Conservation (phyloP, 192 early-diverging fungal genomes). For the Backusella liffmaniae region DNA sequence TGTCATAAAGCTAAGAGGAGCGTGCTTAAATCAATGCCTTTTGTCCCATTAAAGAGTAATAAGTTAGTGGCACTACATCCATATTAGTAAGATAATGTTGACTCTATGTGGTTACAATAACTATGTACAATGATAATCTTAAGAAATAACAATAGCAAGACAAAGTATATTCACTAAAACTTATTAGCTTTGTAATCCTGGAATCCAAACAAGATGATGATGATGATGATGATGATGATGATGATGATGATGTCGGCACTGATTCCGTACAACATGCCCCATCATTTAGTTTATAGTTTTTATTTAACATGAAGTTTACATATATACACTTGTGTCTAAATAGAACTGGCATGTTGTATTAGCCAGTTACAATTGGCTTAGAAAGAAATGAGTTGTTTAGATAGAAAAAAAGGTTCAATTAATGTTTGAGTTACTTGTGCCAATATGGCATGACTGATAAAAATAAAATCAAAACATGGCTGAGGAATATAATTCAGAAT, state of each 20-base stretch:
- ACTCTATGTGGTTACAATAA: background rate
- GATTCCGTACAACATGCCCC: background rate
- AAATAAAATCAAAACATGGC: background rate
- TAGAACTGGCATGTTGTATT: background rate
- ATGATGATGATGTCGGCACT: background rate
- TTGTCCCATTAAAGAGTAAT: background rate
- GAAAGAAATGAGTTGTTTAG: background rate
- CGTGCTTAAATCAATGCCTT: background rate
- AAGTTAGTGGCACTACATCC: too few species aligned
- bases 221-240: background rate
- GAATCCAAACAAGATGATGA: background rate
- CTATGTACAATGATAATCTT: background rate
- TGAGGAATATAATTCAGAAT: background rate
- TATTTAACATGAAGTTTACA: background rate
- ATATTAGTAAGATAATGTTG: background rate
- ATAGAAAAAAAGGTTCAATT: background rate
- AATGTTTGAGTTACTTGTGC: background rate
- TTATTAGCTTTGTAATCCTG: background rate
- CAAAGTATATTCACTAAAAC: background rate
- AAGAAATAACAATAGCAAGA: background rate
- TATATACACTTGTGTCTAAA: background rate
- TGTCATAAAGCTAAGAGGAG: background rate
- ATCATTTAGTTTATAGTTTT: background rate
- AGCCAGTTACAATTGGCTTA: background rate
- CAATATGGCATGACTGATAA: background rate